phyloP scores from a whole-genome alignment of 2,329 filamentous ascomycete species.

The Phaeosphaeria sp. region DNA sequence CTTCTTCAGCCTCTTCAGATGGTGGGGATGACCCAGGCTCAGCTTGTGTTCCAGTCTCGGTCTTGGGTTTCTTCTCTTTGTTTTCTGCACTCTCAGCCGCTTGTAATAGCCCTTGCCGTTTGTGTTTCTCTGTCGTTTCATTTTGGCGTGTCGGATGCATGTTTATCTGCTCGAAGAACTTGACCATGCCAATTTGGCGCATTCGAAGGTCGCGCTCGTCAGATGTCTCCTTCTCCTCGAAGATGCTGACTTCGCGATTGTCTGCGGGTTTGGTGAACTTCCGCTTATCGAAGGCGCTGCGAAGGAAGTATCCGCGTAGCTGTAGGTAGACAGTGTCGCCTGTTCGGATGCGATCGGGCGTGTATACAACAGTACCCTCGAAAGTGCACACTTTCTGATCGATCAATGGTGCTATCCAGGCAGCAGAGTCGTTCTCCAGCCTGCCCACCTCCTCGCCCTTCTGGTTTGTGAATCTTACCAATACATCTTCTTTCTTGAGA shows the following conservation, averaged over 20 bases:
- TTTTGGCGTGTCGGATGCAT: conserved; percentile 78
- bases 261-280: conserved; percentile 68
- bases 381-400: conserved; percentile 90
- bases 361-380: conserved; percentile 86
- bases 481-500: conserved; percentile 77
- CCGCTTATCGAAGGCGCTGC: conserved; percentile 72
- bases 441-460: conserved; percentile 84
- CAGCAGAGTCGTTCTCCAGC: conserved; percentile 82
- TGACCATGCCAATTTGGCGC: conserved; percentile 86
- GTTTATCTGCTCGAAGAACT: conserved; percentile 87
- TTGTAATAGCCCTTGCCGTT: conserved; percentile 81
- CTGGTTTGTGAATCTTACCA: conserved; percentile 88
- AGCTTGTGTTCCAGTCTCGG: conserved; percentile 60
- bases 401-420: conserved; percentile 90
- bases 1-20: conserved; percentile 75
- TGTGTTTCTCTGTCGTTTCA: conserved; percentile 75
- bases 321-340: conserved; percentile 97
- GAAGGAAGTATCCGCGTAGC: conserved; percentile 77
- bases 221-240: conserved; percentile 82
- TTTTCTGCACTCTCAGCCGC: conserved; percentile 90
- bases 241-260: conserved; percentile 76
- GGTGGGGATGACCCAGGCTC: conserved; percentile 61
- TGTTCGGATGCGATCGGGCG: conserved; percentile 81
- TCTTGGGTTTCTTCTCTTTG: conserved; percentile 52
- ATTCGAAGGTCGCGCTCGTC: conserved; percentile 86